These are phyloP conservation scores for Linnemannia zychae DNA, from an alignment of 192 early-diverging fungal species.

Conservation along the genomic window DNA sequence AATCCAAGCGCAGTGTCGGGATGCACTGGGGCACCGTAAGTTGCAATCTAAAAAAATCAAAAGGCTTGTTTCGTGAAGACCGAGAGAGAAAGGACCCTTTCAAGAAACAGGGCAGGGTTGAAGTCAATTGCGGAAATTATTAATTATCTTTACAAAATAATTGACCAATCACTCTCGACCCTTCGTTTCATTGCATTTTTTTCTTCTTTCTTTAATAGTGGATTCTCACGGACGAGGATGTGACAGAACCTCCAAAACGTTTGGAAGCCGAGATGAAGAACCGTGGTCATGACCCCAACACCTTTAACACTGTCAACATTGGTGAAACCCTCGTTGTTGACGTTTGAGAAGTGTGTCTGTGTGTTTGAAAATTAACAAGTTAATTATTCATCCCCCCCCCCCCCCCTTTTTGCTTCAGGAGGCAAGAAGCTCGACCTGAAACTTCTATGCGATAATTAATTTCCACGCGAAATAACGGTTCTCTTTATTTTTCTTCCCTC, in stretches of 20 bases:
- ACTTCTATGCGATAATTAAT: neutral
- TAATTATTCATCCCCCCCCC: neutral
- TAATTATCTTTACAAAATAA: neutral
- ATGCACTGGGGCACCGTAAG: slow-evolving; percentile 88
- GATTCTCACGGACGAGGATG: slow-evolving; percentile 77
- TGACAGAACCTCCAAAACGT: slow-evolving; percentile 76
- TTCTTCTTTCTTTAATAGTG: slow-evolving; percentile 53
- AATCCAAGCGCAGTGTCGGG: slow-evolving; percentile 73
- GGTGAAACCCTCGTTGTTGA: slow-evolving; percentile 62
- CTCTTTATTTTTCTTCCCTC: neutral
- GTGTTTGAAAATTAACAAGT: neutral
- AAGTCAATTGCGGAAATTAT: neutral
- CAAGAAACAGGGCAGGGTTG: neutral
- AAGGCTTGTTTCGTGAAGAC: neutral
- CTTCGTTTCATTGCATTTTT: too few species aligned
- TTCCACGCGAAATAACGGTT: neutral
- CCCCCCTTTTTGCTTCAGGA: neutral
- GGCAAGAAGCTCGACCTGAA: too few species aligned
- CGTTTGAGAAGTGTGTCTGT: neutral
- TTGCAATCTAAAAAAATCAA: neutral
- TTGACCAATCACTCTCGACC: neutral
- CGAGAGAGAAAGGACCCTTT: neutral
- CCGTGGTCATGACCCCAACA: slow-evolving; percentile 60
- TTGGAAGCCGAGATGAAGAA: slow-evolving; percentile 68
- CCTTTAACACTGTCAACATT: slow-evolving; percentile 63